A percentile compares a stretch with the other conserved stretches of the same genome.
Conservation (phyloP, 2,329 filamentous ascomycete genomes). For the Diplodia sapinea region DNA sequence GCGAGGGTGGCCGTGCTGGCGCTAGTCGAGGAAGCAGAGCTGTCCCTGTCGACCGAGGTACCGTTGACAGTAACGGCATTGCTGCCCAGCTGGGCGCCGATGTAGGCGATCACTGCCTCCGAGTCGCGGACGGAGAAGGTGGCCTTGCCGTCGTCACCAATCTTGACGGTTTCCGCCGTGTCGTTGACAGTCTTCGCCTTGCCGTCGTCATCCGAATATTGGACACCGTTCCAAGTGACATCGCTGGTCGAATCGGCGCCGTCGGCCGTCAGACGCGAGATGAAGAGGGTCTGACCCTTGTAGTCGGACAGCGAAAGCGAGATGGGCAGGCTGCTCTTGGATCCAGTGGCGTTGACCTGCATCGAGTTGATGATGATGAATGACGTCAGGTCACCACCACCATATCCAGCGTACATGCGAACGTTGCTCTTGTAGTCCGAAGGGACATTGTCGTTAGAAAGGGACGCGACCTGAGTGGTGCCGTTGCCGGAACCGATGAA, state of each 20-base stretch:
- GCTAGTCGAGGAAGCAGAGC: background rate
- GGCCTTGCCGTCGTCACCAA: constrained; percentile 45
- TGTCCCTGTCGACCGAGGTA: constrained; percentile 10
- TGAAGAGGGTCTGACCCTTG: constrained; percentile 52
- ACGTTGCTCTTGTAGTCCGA: constrained; percentile 50
- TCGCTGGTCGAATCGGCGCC: constrained; percentile 52
- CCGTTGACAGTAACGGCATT: constrained; percentile 38
- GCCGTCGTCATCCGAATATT: constrained; percentile 52
- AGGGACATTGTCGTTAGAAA: constrained; percentile 42
- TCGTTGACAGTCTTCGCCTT: constrained; percentile 46
- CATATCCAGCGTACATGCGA: constrained; percentile 55
- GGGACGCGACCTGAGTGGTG: constrained; percentile 51
- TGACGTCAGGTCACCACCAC: constrained; percentile 49
- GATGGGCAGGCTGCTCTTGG: constrained; percentile 51
- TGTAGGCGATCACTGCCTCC: constrained; percentile 55
- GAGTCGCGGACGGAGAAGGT: constrained; percentile 50
- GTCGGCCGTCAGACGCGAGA: constrained; percentile 55
- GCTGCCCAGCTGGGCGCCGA: constrained; percentile 49
- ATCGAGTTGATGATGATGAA: constrained; percentile 56
- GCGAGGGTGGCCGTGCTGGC: constrained; percentile 9
- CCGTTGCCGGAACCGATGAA: constrained; percentile 56
- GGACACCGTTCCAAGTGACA: constrained; percentile 56
- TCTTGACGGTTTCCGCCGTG: constrained; percentile 41
- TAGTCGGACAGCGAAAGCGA: constrained; percentile 50
- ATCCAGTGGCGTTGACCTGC: constrained; percentile 49